Evolutionary conservation across 805 yeast species (phyloP), one percentile per base, ranked within the genome.

Genomic region (Kodamaea fukazawae): DNA sequence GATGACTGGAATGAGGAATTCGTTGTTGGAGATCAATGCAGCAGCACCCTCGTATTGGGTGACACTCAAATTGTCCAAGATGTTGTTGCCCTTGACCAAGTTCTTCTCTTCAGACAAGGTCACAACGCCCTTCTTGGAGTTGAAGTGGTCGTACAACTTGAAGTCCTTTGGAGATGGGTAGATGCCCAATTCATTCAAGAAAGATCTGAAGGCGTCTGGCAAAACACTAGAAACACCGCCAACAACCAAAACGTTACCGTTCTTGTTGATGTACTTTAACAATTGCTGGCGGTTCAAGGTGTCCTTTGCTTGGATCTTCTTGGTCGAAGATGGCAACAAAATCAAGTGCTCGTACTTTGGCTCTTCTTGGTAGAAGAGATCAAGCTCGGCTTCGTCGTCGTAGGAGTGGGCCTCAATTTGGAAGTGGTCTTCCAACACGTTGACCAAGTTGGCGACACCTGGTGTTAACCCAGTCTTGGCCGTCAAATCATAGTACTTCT

Each of bases 181-280:
- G 37, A 93, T 81, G 23, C 96, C 99, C 48, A 90, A 63, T 57
- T 90, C 88, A 53, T 80, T 78, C 48, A 87, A 73, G 52, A 84
- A 82, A 2, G 75, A 65, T 44, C 87, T 78, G 25, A 84, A 63
- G 15, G 57, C 61, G 12, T 67, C 73, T 4, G 73, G 72, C 36
- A 60, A 48, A 3, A 58, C 54, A 3, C 55, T 40, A 20, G 49
- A 29, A 7, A 46, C 43, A 13, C 82, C 76, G 17, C 84, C 86
- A 10, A 87, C 67, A 10, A 81, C 76, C 12, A 93, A 53, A 7
- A 93, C 58, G 57, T 89, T 85, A 45, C 96, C 96, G 34, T 91
- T 87, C 10, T 67, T 71, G 46, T 75, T 60, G 47, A 81, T 68
- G 53, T 81, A 87, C 29, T 78, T 68, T 31, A 87, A 57, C 44